phyloP scores from a whole-genome alignment of 1,284 basidiomycete species.

The Wallemia mellicola region DNA sequence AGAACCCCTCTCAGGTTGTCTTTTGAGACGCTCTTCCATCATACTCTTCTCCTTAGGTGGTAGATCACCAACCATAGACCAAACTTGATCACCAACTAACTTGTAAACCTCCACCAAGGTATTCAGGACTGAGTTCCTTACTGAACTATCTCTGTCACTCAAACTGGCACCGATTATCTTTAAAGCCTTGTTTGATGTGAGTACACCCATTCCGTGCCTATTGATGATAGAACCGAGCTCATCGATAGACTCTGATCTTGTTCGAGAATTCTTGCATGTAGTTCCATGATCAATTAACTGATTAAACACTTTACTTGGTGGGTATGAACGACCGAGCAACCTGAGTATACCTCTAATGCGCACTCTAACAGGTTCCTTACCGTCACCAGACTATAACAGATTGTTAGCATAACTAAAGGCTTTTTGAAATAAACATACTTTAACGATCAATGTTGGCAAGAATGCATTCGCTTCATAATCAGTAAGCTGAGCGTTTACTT shows the following conservation, averaged over 20 bases:
- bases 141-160: slow-evolving; percentile 57
- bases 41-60: slow-evolving; percentile 67
- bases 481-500: slow-evolving; percentile 45
- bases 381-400: slow-evolving; percentile 19
- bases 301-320: slow-evolving; percentile 68
- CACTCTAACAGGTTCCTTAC: slow-evolving; percentile 33
- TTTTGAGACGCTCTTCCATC: slow-evolving; percentile 60
- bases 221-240: slow-evolving; percentile 49
- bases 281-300: slow-evolving; percentile 57
- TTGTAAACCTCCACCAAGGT: slow-evolving; percentile 56
- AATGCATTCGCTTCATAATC: slow-evolving; percentile 71
- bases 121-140: slow-evolving; percentile 51
- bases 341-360: slow-evolving; percentile 43
- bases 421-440: slow-evolving; percentile 33
- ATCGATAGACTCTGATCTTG: slow-evolving; percentile 53
- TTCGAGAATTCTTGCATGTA: slow-evolving; percentile 64
- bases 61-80: slow-evolving; percentile 42
- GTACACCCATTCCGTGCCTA: slow-evolving; percentile 51
- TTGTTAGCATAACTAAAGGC: slow-evolving; percentile 1
- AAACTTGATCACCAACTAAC: slow-evolving; percentile 56
- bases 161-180: slow-evolving; percentile 49
- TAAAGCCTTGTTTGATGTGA: slow-evolving; percentile 47
- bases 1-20: slow-evolving; percentile 29
- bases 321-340: slow-evolving; percentile 43
- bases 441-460: slow-evolving; percentile 65